phyloP scores from a whole-genome alignment of 768 basidiomycete genomes.

The Russula olivacea region DNA sequence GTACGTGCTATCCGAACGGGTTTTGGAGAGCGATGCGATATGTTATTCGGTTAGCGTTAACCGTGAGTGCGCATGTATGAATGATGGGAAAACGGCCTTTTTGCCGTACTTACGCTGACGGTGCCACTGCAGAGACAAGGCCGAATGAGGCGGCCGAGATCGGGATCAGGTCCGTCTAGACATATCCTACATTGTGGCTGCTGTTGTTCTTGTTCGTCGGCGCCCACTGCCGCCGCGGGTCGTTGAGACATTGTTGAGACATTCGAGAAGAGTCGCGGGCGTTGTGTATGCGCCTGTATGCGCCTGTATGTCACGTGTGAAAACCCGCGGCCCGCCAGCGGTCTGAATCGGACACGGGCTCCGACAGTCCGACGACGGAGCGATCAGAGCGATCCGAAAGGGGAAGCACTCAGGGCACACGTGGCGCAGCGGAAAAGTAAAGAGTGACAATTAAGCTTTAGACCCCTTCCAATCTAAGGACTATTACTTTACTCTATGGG shows the following conservation, averaged over 20 bases:
- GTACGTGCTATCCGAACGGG: conserved; percentile 52
- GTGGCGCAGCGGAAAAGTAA: background rate
- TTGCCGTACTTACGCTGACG: conserved; percentile 54
- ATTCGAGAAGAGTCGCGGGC: background rate
- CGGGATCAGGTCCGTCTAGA: conserved; percentile 58
- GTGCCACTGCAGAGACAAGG: conserved; percentile 79
- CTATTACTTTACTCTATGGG: conserved; percentile 2
- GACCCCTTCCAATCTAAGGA: conserved; percentile 11
- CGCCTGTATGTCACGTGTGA: background rate
- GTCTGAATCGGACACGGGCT: background rate
- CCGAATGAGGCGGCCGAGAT: conserved; percentile 71
- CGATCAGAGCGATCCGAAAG: background rate
- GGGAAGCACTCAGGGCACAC: background rate
- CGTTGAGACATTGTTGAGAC: background rate
- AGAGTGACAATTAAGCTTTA: conserved; percentile 24
- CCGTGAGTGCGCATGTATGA: background rate
- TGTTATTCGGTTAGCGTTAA: conserved; percentile 22
- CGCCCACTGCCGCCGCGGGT: background rate
- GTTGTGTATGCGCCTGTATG: background rate
- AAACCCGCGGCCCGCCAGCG: background rate
- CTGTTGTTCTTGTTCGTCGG: conserved; percentile 30
- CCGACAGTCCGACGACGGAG: background rate
- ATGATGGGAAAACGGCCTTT: background rate
- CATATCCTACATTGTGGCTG: conserved; percentile 84
- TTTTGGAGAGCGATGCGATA: conserved; percentile 10